Conservation (phyloP, 2,329 filamentous ascomycete species). For the Talaromyces islandicus region DNA sequence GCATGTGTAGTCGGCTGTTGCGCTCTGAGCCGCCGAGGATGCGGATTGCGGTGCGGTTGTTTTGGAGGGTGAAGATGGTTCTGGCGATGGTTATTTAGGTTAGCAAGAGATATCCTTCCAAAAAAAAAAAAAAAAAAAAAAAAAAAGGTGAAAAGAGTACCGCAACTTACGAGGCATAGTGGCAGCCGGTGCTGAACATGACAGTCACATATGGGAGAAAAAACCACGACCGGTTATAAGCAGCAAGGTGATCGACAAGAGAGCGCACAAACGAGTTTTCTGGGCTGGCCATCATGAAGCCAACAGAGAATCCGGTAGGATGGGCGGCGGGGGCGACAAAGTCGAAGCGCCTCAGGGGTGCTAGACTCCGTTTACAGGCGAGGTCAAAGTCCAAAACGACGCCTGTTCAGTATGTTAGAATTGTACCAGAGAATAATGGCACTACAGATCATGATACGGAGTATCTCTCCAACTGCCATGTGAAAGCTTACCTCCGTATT, state of each 20-base stretch:
- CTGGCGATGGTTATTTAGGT: slow-evolving; percentile 11
- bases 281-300: slow-evolving; percentile 37
- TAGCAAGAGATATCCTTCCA: background rate
- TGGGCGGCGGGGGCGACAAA: slow-evolving; percentile 39
- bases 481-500: slow-evolving; percentile 13
- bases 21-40: slow-evolving; percentile 28
- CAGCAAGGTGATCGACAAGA: slow-evolving; percentile 27
- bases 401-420: slow-evolving; percentile 11
- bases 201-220: slow-evolving; percentile 36
- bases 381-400: slow-evolving; percentile 32
- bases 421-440: background rate
- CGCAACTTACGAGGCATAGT: slow-evolving; percentile 35
- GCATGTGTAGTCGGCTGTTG: slow-evolving; percentile 27
- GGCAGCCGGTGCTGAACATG: slow-evolving; percentile 41
- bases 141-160: background rate
- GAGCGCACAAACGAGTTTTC: slow-evolving; percentile 29
- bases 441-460: background rate
- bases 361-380: slow-evolving; percentile 33
- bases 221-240: slow-evolving; percentile 36
- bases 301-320: slow-evolving; percentile 36
- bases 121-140: background rate
- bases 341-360: slow-evolving; percentile 35
- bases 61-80: slow-evolving; percentile 34
- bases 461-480: background rate
- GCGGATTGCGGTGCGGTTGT: slow-evolving; percentile 26